These are phyloP conservation scores for Pichia sp. DNA, from an alignment of 1,139 yeast genomes.

Conservation along the genomic window DNA sequence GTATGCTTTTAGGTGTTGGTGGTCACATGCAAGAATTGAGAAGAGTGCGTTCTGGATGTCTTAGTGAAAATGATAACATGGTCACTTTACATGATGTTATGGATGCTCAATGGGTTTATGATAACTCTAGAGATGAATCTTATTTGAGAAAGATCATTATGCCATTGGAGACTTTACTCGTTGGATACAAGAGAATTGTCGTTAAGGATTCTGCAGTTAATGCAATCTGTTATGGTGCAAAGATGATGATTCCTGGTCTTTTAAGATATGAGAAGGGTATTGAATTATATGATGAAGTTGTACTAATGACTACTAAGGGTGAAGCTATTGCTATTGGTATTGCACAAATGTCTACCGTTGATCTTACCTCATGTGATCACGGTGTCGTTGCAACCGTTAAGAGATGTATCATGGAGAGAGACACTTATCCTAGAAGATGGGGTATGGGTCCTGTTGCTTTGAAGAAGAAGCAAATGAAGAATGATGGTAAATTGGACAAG, in stretches of 20 bases:
- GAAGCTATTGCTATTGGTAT: conserved; percentile 98
- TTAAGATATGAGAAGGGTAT: conserved; percentile 97
- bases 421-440: conserved; percentile 99
- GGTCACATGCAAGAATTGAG: conserved; percentile 99
- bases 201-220: conserved; percentile 98
- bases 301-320: conserved; percentile 97
- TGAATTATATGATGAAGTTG: conserved; percentile 96
- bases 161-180: conserved; percentile 88
- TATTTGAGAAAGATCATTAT: conserved; percentile 90
- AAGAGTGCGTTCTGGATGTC: conserved; percentile 97
- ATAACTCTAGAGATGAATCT: conserved; percentile 94
- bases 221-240: conserved; percentile 98
- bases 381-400: conserved; percentile 98
- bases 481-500: conserved; percentile 95
- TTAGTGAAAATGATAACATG: conserved; percentile 82
- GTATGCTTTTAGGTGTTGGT: conserved; percentile 97
- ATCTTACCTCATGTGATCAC: conserved; percentile 93
- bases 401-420: conserved; percentile 99
- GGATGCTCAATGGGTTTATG: conserved; percentile 98
- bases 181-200: conserved; percentile 94
- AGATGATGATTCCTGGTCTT: conserved; percentile 97
- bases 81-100: conserved; percentile 95
- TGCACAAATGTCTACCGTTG: conserved; percentile 99
- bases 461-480: conserved; percentile 96
- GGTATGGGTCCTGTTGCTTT: conserved; percentile 98